phyloP scores from a whole-genome alignment of 441 rosid genomes.

The Theobroma grandiflorum region DNA sequence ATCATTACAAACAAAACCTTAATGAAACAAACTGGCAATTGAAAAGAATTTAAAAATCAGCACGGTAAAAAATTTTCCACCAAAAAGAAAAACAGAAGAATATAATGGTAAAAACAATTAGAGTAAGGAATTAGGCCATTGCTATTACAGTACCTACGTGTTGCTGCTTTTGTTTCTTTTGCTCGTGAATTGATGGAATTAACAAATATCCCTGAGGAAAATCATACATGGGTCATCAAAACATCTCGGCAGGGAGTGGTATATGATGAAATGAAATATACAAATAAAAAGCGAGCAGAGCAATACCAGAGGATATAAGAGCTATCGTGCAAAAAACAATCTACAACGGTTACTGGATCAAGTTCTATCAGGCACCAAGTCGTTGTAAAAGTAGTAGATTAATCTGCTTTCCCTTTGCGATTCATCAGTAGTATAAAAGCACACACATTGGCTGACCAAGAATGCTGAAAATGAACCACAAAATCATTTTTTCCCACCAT shows the following conservation, averaged over 20 bases:
- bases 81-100: no score
- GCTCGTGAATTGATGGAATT: conserved; percentile 11
- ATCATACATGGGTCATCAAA: background rate
- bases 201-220: background rate
- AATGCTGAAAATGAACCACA: conserved; percentile 93
- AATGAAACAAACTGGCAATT: no score
- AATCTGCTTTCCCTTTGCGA: conserved; percentile 56
- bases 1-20: no score
- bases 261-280: background rate
- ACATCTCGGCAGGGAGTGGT: conserved; percentile 24
- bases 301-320: background rate
- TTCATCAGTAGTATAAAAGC: conserved; percentile 94
- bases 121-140: no score
- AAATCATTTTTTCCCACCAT: conserved; percentile 81
- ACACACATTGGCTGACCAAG: conserved; percentile 95
- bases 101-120: no score
- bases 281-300: background rate
- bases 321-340: background rate
- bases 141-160: no score
- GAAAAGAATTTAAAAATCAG: no score
- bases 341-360: background rate
- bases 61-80: no score
- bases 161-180: background rate
- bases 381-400: conserved; percentile 14
- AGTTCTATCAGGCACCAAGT: background rate